A percentile compares a stretch with the other conserved stretches of the same genome.
These are phyloP conservation scores for Rhizophagus sp. DNA, from an alignment of 192 early-diverging fungal genomes.

Conservation along the genomic window DNA sequence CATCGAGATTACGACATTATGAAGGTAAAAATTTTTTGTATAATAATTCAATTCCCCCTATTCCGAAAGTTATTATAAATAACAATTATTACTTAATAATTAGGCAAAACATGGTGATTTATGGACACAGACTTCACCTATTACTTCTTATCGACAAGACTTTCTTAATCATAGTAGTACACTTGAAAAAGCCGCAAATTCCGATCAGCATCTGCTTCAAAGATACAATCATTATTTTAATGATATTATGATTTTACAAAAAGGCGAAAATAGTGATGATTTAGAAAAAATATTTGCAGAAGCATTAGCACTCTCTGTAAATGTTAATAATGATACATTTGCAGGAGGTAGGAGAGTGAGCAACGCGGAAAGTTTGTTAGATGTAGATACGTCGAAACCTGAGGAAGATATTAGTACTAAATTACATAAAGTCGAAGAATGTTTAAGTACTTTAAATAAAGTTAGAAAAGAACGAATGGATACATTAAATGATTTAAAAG, in stretches of 20 bases:
- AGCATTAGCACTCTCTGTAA: conserved; percentile 30
- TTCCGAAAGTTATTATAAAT: not conserved
- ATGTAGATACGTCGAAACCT: conserved; percentile 51
- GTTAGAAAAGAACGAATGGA: conserved; percentile 73
- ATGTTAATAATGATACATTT: conserved; percentile 28
- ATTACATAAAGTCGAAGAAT: conserved; percentile 64
- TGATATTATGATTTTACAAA: conserved; percentile 49
- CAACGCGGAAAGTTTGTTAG: conserved; percentile 49
- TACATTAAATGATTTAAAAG: conserved; percentile 72
- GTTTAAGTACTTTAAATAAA: conserved; percentile 60
- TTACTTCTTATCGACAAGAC: conserved; percentile 75
- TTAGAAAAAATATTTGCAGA: conserved; percentile 50
- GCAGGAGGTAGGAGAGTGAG: conserved; percentile 33
- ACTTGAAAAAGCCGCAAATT: conserved; percentile 73
- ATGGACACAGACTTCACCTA: conserved; percentile 84
- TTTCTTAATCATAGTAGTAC: conserved; percentile 70
- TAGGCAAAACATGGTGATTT: conserved; percentile 73
- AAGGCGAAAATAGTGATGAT: conserved; percentile 40
- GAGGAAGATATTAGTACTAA: conserved; percentile 47
- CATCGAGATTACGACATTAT: conserved; percentile 79
- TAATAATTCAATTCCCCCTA: too few relatives aligned
- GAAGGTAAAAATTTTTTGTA: conserved; percentile 49
- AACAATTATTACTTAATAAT: not conserved
- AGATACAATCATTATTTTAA: conserved; percentile 45
- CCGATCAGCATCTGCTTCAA: conserved; percentile 53